These are phyloP conservation scores for Batrachochytrium dendrobatidis DNA, from an alignment of 371 early-diverging fungal genomes.

Conservation along the genomic window DNA sequence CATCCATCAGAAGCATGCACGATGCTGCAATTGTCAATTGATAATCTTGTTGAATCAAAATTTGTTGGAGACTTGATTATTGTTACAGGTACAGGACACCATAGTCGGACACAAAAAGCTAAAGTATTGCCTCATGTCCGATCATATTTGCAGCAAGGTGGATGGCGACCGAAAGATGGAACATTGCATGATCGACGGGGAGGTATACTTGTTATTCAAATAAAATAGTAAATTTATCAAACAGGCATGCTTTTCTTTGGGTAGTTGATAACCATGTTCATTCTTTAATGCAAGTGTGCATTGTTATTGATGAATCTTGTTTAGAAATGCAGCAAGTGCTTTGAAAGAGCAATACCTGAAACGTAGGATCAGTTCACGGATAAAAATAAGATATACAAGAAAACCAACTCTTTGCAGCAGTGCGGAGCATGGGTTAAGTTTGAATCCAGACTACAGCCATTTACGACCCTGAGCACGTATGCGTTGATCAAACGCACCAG, in stretches of 20 bases:
- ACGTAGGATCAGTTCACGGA: too few species aligned
- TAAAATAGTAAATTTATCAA: slow-evolving; percentile 5
- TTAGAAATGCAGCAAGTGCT: too few species aligned
- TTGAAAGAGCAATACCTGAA: too few species aligned
- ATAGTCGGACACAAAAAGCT: slow-evolving; percentile 22
- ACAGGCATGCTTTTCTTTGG: slow-evolving; percentile 2
- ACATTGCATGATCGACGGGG: slow-evolving; percentile 22
- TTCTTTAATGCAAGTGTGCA: too few species aligned
- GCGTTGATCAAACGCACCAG: slow-evolving; percentile 72
- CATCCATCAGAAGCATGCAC: slow-evolving; percentile 34
- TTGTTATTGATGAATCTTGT: too few species aligned
- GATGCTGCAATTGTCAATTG: slow-evolving; percentile 17
- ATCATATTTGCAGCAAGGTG: slow-evolving; percentile 13
- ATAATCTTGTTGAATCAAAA: slow-evolving; percentile 13
- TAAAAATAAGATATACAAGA: too few species aligned
- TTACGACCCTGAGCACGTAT: slow-evolving; percentile 69
- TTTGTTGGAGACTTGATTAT: slow-evolving; percentile 24
- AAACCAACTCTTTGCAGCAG: too few species aligned
- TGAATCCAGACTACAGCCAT: slow-evolving; percentile 53
- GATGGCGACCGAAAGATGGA: slow-evolving; percentile 16
- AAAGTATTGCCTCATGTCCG: slow-evolving; percentile 33
- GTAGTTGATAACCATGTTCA: too few species aligned
- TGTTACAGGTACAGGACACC: slow-evolving; percentile 43
- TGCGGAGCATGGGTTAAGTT: too few species aligned
- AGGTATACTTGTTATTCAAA: slow-evolving; percentile 19